These are phyloP conservation scores for Macrolepiota albuminosa DNA, from an alignment of 768 basidiomycete species.

Conservation along the genomic window DNA sequence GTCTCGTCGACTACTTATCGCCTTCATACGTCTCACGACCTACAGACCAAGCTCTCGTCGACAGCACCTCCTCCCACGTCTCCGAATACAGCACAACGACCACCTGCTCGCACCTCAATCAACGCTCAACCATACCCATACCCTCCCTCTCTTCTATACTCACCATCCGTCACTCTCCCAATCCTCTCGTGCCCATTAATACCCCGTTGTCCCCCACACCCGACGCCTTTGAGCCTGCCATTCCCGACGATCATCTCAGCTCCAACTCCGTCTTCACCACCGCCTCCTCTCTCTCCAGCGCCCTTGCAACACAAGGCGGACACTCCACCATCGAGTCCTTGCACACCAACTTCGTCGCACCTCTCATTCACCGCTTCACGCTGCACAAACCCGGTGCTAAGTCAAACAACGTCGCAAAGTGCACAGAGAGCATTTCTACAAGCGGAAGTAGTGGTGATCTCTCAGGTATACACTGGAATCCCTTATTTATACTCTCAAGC, in stretches of 20 bases:
- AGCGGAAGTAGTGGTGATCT: slow-evolving; percentile 23
- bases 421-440: slow-evolving; percentile 27
- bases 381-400: slow-evolving; percentile 76
- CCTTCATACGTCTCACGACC: not conserved
- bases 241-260: slow-evolving; percentile 30
- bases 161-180: slow-evolving; percentile 55
- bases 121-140: slow-evolving; percentile 34
- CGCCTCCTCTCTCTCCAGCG: slow-evolving; percentile 44
- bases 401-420: slow-evolving; percentile 33
- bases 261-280: slow-evolving; percentile 43
- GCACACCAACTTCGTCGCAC: slow-evolving; percentile 33
- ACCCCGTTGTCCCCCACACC: slow-evolving; percentile 16
- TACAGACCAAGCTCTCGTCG: slow-evolving; percentile 47
- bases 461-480: slow-evolving; percentile 52
- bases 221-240: not conserved
- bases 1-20: not conserved
- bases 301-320: slow-evolving; percentile 73
- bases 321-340: slow-evolving; percentile 60
- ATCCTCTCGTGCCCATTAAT: slow-evolving; percentile 27
- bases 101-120: slow-evolving; percentile 44
- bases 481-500: slow-evolving; percentile 72
- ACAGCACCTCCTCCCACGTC: slow-evolving; percentile 26
- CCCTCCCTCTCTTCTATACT: slow-evolving; percentile 69
- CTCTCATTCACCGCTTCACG: slow-evolving; percentile 80
- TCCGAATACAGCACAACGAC: slow-evolving; percentile 72